Evolutionary conservation across 202 grass and related monocot genomes (phyloP), one percentile per base, ranked within the genome.

Genomic region (Alloteropsis angusta): DNA sequence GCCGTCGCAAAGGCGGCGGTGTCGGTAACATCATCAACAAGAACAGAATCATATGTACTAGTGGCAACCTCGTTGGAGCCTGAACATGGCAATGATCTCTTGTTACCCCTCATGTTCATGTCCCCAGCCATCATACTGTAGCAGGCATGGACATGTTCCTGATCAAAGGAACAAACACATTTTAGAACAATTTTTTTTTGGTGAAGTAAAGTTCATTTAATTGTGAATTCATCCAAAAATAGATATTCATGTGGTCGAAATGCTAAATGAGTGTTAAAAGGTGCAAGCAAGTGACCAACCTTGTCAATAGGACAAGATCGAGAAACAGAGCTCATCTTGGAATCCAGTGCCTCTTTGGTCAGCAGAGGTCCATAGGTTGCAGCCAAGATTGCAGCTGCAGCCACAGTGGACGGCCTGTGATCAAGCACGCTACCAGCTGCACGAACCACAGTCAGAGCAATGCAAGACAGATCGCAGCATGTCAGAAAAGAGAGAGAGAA

Each of bases 321-420:
- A 43, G 88, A 91, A 35, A 91, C 70, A 61, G 39, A 46, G 53
- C 41, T 85, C 56, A 99, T 91, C 75, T 89, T 93, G 57, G 67
- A 69, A 74, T 89, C 87, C 66, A 96, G 39, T 84, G 80, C 85
- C 23, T 96, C 81, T 50, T 87, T 87, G 49, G 85, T 89, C 48
- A 93, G 75, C 48, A 87, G 59, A 83, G 84, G 71, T 34, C 83
- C 82, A 72, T 81, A 73, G 49, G 80, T 87, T 76, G 89, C 91
- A 83, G 91, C 91, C 77, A 97, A 90, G 76, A 87, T 82, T 70
- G 94, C 87, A 76, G 94, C 87, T 85, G 85, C 87, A 75, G 94
- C 91, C 41, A 94, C 77, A 77, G 87, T 82, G 42, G 94, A 97
- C 46, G 94, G 88, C 62, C 83, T 87, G 81, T 90, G 88, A 83